These are phyloP conservation scores for Solanum pinnatisectum DNA, from an alignment of 257 asterid genomes.

Conservation along the genomic window DNA sequence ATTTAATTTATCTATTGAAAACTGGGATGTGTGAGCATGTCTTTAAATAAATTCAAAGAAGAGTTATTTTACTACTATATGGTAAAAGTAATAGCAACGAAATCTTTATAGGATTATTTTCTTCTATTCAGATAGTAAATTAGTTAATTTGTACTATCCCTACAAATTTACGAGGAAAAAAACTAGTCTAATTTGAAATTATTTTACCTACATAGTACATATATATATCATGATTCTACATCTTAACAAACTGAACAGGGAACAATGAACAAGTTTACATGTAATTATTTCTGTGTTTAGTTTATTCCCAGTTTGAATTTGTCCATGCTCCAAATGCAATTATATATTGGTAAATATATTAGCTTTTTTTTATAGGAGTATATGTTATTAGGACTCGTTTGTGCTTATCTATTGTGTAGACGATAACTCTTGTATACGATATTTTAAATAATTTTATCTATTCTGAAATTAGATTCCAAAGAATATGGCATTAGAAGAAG, in stretches of 20 bases:
- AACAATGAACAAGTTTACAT: not conserved
- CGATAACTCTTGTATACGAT: not conserved
- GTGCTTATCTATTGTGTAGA: not conserved
- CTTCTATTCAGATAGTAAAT: not conserved
- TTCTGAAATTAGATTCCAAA: not conserved
- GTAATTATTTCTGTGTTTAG: not conserved
- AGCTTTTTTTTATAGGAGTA: not conserved
- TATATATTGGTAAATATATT: not conserved
- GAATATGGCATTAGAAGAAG: not conserved
- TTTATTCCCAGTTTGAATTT: not conserved
- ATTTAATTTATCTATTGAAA: not conserved
- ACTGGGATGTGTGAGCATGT: not conserved
- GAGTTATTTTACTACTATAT: not conserved
- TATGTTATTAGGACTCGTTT: not conserved
- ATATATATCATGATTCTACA: not conserved
- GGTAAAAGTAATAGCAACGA: not conserved
- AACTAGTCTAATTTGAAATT: not conserved
- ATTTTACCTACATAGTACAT: not conserved
- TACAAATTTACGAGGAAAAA: not conserved
- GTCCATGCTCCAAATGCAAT: not conserved
- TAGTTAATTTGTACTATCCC: not conserved
- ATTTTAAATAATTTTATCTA: not conserved
- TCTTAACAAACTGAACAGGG: not conserved
- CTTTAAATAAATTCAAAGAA: not conserved
- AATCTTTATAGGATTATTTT: not conserved